Base-by-base conservation (phyloP, 169 alveolate genomes). In the Babesia ovis region DNA sequence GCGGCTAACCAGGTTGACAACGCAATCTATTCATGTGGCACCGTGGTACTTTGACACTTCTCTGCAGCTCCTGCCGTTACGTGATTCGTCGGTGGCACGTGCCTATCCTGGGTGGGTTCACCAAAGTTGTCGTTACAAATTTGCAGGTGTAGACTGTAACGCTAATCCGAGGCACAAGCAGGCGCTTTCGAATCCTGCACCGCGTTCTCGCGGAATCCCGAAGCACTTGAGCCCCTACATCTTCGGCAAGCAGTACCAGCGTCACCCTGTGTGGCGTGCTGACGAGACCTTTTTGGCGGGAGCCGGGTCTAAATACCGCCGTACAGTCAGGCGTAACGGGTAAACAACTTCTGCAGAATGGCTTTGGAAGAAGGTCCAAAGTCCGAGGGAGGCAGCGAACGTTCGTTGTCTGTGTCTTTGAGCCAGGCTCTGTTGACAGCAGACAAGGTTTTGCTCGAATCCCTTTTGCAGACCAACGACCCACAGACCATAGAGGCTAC, bases 131-230 rank as follows among this genome's bases (percentile, higher is more conserved):
- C 37, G 23, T 2, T n/a, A 0, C 51, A 42, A 50, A 5, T 50
- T 22, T 25, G 29, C 31, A 89, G 93, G 95, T 5, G 95, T 92
- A 37, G 96, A 92, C 75, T 92, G 96, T 75, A 90, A 89, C 70
- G 94, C 94, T 22, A 92, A 92, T 67, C 94, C 94, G 35, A 77
- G 96, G 39, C 96, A 92, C 75, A 90, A 90, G 58, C 96, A 92
- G 69, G 91, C 92, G 42, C 66, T 92, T 60, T 85, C 93, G 0
- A 83, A 83, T 41, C 94, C 96, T 1, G 85, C 95, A 0, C 95
- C 94, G 12, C 89, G 94, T 14, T 87, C 94, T 55, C 73, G 96
- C 51, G 95, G 95, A 43, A 86, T 90, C n/a, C 96, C 96, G 11
- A 90, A 89, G 45, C 91, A 90, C 68, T 83, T 92, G 42, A 72